A percentile compares a stretch with the other conserved stretches of the same genome.
Conservation (phyloP, 2,329 filamentous ascomycete genomes). For the Cadophora luteo-olivacea region DNA sequence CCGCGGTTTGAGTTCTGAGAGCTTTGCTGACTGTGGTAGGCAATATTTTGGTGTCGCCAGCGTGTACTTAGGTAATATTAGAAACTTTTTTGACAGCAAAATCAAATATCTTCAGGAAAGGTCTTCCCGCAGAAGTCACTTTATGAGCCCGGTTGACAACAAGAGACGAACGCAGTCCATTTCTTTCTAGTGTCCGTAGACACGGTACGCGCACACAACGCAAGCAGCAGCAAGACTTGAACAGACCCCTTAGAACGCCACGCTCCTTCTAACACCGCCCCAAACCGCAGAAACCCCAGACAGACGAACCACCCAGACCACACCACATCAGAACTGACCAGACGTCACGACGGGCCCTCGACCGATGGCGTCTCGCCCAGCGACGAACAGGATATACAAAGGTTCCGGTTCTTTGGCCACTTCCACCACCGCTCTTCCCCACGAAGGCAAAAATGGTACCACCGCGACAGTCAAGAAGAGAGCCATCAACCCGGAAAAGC, state of each 20-base stretch:
- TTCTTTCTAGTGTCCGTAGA: neutral
- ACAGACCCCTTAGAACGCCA: neutral
- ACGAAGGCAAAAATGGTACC: neutral
- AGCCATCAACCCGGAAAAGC: neutral
- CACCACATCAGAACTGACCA: neutral
- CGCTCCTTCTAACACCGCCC: neutral
- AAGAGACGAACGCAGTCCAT: neutral
- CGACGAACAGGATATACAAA: constrained; percentile 1
- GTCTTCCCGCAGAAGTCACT: neutral
- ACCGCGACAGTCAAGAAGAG: neutral
- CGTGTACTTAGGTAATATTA: constrained; percentile 36
- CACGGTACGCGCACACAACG: neutral
- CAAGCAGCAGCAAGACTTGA: neutral
- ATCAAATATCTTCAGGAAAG: too few species aligned
- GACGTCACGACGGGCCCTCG: neutral
- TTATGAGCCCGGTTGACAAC: neutral
- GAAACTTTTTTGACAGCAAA: neutral
- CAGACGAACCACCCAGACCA: neutral
- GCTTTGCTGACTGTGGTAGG: constrained; percentile 17
- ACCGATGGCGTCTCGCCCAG: constrained; percentile 10
- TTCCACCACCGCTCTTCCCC: neutral
- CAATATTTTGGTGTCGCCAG: constrained; percentile 42
- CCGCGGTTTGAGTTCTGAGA: neutral
- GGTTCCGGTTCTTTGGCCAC: neutral
- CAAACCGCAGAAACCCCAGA: neutral